phyloP scores from a whole-genome alignment of 129 eudicot genomes.

The Flaveria linearis region DNA sequence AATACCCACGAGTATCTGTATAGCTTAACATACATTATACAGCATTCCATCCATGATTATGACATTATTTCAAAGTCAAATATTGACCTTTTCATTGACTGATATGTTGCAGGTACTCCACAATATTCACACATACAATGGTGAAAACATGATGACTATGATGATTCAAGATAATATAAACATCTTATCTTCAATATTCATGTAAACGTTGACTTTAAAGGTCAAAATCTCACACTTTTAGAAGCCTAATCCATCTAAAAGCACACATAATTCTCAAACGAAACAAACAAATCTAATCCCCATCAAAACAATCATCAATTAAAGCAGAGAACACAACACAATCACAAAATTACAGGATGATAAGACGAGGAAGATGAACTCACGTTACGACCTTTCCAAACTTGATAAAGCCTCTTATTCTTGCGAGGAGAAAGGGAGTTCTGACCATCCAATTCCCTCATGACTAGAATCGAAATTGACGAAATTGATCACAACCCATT shows the following conservation, averaged over 20 bases:
- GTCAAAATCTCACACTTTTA: conserved; percentile 5
- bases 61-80: neutral
- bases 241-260: neutral
- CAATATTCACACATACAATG: neutral
- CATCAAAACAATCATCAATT: neutral
- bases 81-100: neutral
- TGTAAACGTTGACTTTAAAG: neutral
- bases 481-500: conserved; percentile 17
- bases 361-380: conserved; percentile 14
- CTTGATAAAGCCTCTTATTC: conserved; percentile 65
- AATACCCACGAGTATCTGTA: neutral
- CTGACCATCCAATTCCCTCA: conserved; percentile 40
- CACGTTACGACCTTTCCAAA: conserved; percentile 93
- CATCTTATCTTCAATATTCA: neutral
- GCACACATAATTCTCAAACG: neutral
- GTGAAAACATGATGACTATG: neutral
- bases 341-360: neutral
- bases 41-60: neutral
- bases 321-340: neutral
- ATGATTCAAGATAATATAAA: neutral
- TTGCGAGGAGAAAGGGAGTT: conserved; percentile 36
- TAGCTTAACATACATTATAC: too few species aligned
- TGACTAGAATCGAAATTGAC: conserved; percentile 13
- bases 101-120: too few species aligned
- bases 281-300: neutral